A percentile compares a stretch with the other conserved stretches of the same genome.
phyloP scores from a whole-genome alignment of 768 basidiomycete genomes.

The Coprinopsis marcescibilis region DNA sequence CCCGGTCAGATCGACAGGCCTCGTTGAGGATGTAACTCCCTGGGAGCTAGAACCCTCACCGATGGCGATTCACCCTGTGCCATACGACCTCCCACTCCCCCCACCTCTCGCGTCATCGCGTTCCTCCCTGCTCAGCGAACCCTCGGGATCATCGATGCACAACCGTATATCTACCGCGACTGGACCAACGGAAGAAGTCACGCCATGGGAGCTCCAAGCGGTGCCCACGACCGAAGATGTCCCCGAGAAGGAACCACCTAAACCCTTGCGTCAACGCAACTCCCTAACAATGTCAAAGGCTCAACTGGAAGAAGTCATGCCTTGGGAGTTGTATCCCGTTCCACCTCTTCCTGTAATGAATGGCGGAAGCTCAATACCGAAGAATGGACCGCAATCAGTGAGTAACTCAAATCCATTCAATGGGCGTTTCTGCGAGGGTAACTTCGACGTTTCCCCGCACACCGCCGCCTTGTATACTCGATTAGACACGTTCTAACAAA shows the following conservation, averaged over 20 bases:
- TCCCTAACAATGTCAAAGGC: slow-evolving; percentile 18
- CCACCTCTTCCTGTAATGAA: slow-evolving; percentile 13
- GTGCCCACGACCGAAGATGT: slow-evolving; percentile 1
- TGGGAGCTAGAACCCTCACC: slow-evolving; percentile 18
- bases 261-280: slow-evolving; percentile 16
- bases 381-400: slow-evolving; percentile 10
- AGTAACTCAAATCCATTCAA: slow-evolving; percentile 3
- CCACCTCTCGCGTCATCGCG: slow-evolving; percentile 3
- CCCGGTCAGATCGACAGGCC: slow-evolving; percentile 9
- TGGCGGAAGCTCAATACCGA: slow-evolving; percentile 3
- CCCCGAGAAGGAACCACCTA: slow-evolving; percentile 5
- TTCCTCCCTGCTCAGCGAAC: slow-evolving; percentile 9
- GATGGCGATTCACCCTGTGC: background rate
- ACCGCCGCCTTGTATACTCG: background rate
- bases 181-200: slow-evolving; percentile 23
- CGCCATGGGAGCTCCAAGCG: slow-evolving; percentile 25
- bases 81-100: slow-evolving; percentile 10
- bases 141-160: slow-evolving; percentile 1
- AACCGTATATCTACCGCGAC: slow-evolving; percentile 14
- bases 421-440: background rate
- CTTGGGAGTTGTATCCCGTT: slow-evolving; percentile 26
- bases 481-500: slow-evolving; percentile 1
- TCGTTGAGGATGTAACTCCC: slow-evolving; percentile 19
- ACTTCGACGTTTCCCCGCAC: background rate
- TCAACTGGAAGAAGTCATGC: slow-evolving; percentile 24